Evolutionary conservation across 371 early-diverging fungal species (phyloP).

Genomic region (Rhizopus delemar): DNA sequence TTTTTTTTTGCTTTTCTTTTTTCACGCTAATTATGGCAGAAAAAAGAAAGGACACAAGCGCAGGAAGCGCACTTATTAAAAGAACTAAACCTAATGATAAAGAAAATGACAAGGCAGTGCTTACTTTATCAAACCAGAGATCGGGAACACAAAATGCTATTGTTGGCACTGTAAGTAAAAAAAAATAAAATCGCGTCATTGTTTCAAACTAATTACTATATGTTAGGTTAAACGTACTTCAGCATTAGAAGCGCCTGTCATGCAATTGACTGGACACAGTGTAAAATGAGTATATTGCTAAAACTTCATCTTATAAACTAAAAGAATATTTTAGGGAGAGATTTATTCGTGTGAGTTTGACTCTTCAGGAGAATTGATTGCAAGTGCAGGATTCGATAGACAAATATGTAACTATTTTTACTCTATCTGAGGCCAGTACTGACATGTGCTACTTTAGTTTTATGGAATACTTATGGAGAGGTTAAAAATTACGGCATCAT

Average conservation of each 20-base stretch:
- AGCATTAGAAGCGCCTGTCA: slow-evolving; percentile 83
- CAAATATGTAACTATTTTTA: slow-evolving; percentile 65
- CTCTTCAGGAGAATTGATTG: slow-evolving; percentile 81
- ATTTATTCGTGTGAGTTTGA: slow-evolving; percentile 85
- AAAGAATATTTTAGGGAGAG: slow-evolving; percentile 62
- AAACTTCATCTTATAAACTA: neutral
- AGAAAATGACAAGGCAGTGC: slow-evolving; percentile 35
- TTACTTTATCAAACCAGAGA: slow-evolving; percentile 52
- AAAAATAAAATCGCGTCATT: neutral
- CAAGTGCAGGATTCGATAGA: slow-evolving; percentile 83
- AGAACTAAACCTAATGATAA: slow-evolving; percentile 52
- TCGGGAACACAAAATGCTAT: slow-evolving; percentile 59
- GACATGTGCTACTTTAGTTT: slow-evolving; percentile 45
- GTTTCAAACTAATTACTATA: neutral
- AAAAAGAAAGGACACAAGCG: slow-evolving; percentile 25
- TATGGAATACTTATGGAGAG: slow-evolving; percentile 94
- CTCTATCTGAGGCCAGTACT: neutral
- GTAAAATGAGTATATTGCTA: slow-evolving; percentile 27
- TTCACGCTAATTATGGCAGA: slow-evolving; percentile 20
- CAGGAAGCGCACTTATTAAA: slow-evolving; percentile 55
- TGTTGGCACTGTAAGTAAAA: slow-evolving; percentile 60
- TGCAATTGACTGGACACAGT: slow-evolving; percentile 82
- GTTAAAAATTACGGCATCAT: slow-evolving; percentile 84
- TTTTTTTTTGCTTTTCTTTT: slow-evolving; percentile 7
- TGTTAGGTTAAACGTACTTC: slow-evolving; percentile 80